phyloP scores from a whole-genome alignment of 2,329 filamentous ascomycete species.

The Cryphonectria nitschkei region DNA sequence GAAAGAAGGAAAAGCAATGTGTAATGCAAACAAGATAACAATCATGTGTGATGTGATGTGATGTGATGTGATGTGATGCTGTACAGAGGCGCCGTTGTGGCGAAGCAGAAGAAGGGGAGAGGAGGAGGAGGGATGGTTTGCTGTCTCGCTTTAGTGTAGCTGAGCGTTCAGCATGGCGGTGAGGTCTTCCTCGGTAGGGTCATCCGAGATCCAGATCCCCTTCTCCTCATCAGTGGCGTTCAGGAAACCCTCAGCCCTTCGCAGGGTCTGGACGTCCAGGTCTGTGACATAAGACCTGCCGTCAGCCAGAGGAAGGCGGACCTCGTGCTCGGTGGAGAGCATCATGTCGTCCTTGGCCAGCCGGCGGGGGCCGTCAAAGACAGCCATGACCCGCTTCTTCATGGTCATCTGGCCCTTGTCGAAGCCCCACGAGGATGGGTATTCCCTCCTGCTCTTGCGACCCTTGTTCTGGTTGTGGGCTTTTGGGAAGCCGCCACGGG shows the following conservation, averaged over 20 bases:
- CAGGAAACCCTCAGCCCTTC: conserved; percentile 83
- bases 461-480: conserved; percentile 58
- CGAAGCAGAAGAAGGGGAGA: background rate
- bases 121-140: background rate
- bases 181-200: conserved; percentile 65
- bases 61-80: background rate
- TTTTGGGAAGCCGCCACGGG: conserved; percentile 67
- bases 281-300: conserved; percentile 86
- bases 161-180: conserved; percentile 58
- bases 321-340: conserved; percentile 93
- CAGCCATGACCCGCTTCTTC: conserved; percentile 94
- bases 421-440: conserved; percentile 92
- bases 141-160: conserved; percentile 12
- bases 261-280: conserved; percentile 86
- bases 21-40: background rate
- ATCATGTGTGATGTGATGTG: background rate
- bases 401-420: conserved; percentile 93
- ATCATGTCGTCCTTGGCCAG: conserved; percentile 99
- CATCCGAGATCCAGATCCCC: conserved; percentile 79
- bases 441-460: conserved; percentile 91
- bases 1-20: background rate
- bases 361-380: conserved; percentile 85
- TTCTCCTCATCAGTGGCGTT: conserved; percentile 83
- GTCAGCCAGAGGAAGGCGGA: conserved; percentile 79
- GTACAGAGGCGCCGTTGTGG: background rate